Evolutionary conservation across 2,329 filamentous ascomycete genomes (phyloP).

Genomic region (Botrytis porri): DNA sequence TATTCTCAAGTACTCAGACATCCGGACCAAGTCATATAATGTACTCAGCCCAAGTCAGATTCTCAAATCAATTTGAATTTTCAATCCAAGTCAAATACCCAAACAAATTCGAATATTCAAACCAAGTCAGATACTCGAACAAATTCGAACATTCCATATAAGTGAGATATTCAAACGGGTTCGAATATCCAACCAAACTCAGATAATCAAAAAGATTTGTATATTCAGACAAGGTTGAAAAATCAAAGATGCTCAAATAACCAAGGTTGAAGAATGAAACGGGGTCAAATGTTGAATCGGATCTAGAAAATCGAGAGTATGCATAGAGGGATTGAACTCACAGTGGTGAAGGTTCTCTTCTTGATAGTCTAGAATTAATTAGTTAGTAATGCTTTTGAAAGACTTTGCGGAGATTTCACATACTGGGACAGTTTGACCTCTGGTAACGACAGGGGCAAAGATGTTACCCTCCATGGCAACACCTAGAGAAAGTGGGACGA

Average conservation of each 20-base stretch:
- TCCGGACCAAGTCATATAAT: too few relatives aligned
- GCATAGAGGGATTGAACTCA: not conserved
- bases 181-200: not conserved
- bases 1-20: too few relatives aligned
- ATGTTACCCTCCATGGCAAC: conserved; percentile 99
- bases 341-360: conserved; percentile 6
- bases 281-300: not conserved
- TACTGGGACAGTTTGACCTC: conserved; percentile 73
- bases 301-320: not conserved
- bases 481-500: conserved; percentile 93
- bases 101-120: not conserved
- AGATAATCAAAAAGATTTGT: not conserved
- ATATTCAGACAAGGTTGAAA: not conserved
- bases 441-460: conserved; percentile 88
- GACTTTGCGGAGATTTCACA: conserved; percentile 50
- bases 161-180: not conserved
- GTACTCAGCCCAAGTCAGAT: too few relatives aligned
- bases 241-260: too few relatives aligned
- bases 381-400: conserved; percentile 48
- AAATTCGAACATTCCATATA: too few relatives aligned
- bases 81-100: not conserved
- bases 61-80: too few relatives aligned
- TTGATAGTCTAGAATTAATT: not conserved
- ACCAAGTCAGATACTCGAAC: too few relatives aligned
- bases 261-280: not conserved